Conservation (phyloP, 129 eudicot genomes). For the Flaveria brownii region DNA sequence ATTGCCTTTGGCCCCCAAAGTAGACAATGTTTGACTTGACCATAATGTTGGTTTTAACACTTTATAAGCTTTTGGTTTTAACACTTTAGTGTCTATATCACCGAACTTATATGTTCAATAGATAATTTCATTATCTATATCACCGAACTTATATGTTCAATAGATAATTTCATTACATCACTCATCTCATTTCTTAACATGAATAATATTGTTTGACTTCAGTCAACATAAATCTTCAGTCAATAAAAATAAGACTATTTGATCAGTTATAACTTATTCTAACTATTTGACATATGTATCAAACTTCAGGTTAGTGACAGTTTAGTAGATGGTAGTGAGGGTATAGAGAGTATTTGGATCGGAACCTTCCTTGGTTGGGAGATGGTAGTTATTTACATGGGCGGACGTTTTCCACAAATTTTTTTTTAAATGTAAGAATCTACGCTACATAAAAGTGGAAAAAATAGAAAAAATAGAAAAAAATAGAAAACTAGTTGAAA, state of each 20-base stretch:
- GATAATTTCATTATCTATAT: background rate
- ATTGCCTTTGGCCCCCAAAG: too few relatives aligned
- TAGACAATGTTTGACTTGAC: background rate
- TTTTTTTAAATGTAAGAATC: constrained; percentile 56
- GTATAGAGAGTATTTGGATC: constrained; percentile 36
- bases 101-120: background rate
- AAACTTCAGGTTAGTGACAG: constrained; percentile 45
- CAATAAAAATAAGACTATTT: background rate
- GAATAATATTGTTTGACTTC: background rate
- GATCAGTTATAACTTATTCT: background rate
- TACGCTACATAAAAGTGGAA: background rate
- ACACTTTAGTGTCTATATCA: background rate
- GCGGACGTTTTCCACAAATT: constrained; percentile 86
- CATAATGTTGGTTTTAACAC: background rate
- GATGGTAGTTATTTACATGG: constrained; percentile 82
- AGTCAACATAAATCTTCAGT: background rate
- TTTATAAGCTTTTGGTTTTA: too few relatives aligned
- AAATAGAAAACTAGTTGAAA: background rate
- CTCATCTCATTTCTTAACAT: background rate
- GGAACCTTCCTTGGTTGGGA: constrained; percentile 84
- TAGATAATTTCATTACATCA: background rate
- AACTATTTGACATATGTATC: background rate
- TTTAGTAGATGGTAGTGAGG: constrained; percentile 31
- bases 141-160: background rate
- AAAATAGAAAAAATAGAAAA: too few relatives aligned